Base-by-base conservation (phyloP, 805 yeast genomes). In the Schwanniomyces vanrijiae region DNA sequence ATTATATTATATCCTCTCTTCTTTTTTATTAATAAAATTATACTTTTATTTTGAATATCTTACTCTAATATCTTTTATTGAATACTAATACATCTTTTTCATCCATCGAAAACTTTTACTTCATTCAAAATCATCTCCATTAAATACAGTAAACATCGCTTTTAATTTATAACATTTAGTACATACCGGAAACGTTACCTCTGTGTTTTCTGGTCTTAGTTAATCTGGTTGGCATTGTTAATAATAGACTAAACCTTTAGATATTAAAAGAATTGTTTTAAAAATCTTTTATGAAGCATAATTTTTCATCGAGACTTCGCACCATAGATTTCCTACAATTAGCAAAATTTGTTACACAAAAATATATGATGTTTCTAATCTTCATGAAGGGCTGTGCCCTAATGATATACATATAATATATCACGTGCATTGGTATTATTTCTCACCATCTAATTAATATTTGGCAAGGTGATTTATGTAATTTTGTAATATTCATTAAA, bases 171-270 rank as follows among this genome's bases (percentile, higher is more conserved):
- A 24, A 19, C 19, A 11, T 9, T 22, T 24, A 52, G 46, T 66
- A 83, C 95, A 82, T 88, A 88, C 95, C 96, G 76, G 97, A 89
- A 80, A 94, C 98, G 96, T 94, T 86, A 82, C 99, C 99, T 88
- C 99, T 90, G 88, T 90, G 97, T 85, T 94, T 94, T 88, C 99
- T 90, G 81, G 98, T 94, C 81, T 94, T 91, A 73, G 96, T 88
- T 75, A 89, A 86, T 89, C 98, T 90, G 85, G 97, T 88, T 78
- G 98, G 98, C 98, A 91, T 91, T 75, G 75, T 77, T 55, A 49
- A 51, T 56, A 57, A 48, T 51, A 42, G 49, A 44, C 48, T 42
- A 44, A 47, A 51, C 46, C 43, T 39, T 40, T 33, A 40, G 34
- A 42, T 39, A 22, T 45, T 24, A 40, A 35, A 28, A 33, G 21